Base-by-base conservation (phyloP, 148 eudicot species). In the Rhododendron henanense region DNA sequence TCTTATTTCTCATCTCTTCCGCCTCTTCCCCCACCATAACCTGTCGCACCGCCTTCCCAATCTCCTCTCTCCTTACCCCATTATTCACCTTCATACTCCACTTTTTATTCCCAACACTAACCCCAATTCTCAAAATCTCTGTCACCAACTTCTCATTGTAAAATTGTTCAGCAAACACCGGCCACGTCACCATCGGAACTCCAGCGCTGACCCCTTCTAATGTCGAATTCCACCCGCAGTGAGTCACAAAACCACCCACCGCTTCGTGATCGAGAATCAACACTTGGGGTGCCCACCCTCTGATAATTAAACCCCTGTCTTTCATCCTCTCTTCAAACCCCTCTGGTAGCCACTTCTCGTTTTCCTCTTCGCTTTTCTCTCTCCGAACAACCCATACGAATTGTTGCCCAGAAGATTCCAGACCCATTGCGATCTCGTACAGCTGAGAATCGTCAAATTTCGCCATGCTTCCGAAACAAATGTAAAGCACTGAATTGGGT, bases 321-420 rank as follows among this genome's bases (percentile, higher is more conserved):
- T 84, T 57, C 44, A 19, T 48, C 53, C 88, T 88, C 74, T 76
- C 84, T 57, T 89, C 87, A 21, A 87, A 90, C 57, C 87, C 86
- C 33, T 86, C 88, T 0, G 94, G 93, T 33, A 94, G 16, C 93
- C 93, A 90, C 71, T 23, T 16, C 18, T 61, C 81, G 3, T 25
- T 75, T 65, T 18, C 59, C 28, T 65, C 61, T 21, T 61, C 75
- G 15, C 25, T 87, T 74, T 1, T 61, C 23, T 5, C 18, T 15
- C 47, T 89, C 73, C 90, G 83, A 31, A 93, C 92, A 0, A 88
- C 98, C 98, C 94, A 94, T 0, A 94, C 78, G 87, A 94, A 93
- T 9, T 89, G 81, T 77, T 89, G 90, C n/a, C 84, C 91, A 0
- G 92, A 90, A 9, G 86, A 87, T 87, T 94, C 96, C 10, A 92